These are phyloP conservation scores for Ganoderma meredithae DNA, from an alignment of 1,284 basidiomycete genomes.

Conservation along the genomic window DNA sequence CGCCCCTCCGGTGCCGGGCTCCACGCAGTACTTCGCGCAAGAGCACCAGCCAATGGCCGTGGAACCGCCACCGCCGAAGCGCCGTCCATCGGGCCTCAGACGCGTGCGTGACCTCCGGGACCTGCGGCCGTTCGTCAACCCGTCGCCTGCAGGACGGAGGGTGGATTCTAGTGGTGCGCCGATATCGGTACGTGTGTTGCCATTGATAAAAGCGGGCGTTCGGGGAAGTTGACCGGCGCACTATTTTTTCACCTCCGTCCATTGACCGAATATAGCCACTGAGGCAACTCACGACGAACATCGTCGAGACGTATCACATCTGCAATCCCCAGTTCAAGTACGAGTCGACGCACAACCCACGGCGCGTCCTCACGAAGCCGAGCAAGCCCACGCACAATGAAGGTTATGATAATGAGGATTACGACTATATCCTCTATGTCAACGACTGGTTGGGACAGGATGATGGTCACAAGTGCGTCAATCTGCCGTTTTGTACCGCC, in stretches of 20 bases:
- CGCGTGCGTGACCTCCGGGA: constrained; percentile 75
- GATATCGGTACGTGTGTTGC: constrained; percentile 59
- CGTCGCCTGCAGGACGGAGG: constrained; percentile 63
- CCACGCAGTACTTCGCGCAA: constrained; percentile 60
- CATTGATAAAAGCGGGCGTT: constrained; percentile 22
- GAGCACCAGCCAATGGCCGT: constrained; percentile 72
- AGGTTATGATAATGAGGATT: constrained; percentile 96
- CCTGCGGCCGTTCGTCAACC: constrained; percentile 71
- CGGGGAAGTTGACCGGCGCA: constrained; percentile 27
- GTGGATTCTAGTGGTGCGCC: constrained; percentile 70
- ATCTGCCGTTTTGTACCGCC: constrained; percentile 17
- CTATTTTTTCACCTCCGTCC: constrained; percentile 9
- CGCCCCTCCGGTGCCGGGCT: constrained; percentile 48
- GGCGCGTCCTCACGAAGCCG: constrained; percentile 94
- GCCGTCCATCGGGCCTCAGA: constrained; percentile 73
- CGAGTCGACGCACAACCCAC: constrained; percentile 90
- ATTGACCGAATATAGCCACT: constrained; percentile 64
- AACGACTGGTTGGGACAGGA: constrained; percentile 95
- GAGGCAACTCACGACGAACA: constrained; percentile 85
- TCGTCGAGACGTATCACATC: constrained; percentile 89
- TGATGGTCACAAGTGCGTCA: constrained; percentile 86
- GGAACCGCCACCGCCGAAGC: constrained; percentile 71
- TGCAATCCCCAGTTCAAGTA: constrained; percentile 95
- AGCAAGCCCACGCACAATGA: constrained; percentile 94
- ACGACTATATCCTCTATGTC: constrained; percentile 97